These are phyloP conservation scores for Gossypium sturtianum DNA, from an alignment of 345 rosid genomes.

Conservation along the genomic window DNA sequence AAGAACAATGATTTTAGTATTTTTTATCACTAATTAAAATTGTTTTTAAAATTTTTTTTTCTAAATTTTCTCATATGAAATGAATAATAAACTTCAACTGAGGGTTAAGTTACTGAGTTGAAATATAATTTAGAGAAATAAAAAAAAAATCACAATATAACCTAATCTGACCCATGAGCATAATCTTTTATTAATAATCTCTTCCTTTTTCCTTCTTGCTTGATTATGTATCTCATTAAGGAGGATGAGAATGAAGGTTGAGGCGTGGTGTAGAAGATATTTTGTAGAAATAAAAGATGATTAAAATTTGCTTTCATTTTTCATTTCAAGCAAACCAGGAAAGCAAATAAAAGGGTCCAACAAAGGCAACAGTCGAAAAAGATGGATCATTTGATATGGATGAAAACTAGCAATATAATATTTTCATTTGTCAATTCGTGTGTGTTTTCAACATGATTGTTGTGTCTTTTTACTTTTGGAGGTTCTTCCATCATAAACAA, in stretches of 20 bases:
- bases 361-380: no score
- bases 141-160: no score
- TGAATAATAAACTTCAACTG: no score
- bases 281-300: neutral
- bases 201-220: neutral
- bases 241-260: neutral
- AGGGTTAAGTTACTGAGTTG: fast-evolving
- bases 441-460: no score
- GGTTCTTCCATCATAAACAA: neutral
- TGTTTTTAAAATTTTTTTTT: no score
- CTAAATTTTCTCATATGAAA: no score
- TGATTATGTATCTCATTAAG: neutral
- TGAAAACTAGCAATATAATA: neutral
- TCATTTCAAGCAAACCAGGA: neutral
- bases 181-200: neutral
- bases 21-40: no score
- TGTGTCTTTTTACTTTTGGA: no score
- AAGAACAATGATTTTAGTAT: no score
- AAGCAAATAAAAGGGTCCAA: no score
- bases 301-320: neutral
- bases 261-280: neutral
- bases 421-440: no score
- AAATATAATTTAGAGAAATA: no score
- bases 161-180: fast-evolving
- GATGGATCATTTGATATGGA: neutral